Evolutionary conservation across 306 rosid species (phyloP).

Genomic region (Lathyrus sativus): DNA sequence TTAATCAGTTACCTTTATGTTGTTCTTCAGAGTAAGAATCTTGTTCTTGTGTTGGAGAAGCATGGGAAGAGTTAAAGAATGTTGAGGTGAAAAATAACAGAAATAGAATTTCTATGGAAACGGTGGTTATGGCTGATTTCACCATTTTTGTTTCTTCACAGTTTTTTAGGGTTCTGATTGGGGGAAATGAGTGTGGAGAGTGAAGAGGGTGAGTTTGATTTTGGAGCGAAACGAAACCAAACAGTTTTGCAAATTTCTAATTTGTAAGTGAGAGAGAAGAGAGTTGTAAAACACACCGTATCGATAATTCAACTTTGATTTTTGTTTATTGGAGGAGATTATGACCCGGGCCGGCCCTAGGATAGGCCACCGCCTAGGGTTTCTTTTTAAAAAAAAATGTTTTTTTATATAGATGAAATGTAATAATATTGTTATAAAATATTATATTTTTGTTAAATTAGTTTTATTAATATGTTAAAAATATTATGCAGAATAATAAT

Average conservation of each 20-base stretch:
- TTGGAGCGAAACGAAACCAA: slow-evolving; percentile 7
- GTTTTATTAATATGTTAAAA: too few species aligned
- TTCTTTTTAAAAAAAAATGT: too few species aligned
- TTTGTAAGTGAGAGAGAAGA: too few species aligned
- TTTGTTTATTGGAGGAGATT: too few species aligned
- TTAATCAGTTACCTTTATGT: not conserved
- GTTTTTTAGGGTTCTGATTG: not conserved
- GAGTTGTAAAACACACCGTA: not conserved
- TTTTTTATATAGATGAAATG: too few species aligned
- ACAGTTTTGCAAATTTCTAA: not conserved
- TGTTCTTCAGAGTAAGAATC: not conserved
- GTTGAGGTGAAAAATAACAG: not conserved
- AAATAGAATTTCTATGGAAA: not conserved
- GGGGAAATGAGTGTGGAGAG: slow-evolving; percentile 1
- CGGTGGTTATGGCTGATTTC: not conserved
- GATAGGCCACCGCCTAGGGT: too few species aligned
- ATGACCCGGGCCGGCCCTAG: too few species aligned
- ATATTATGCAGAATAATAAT: too few species aligned
- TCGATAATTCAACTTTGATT: not conserved
- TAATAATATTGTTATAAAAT: too few species aligned
- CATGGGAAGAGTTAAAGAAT: not conserved
- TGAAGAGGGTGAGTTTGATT: slow-evolving; percentile 3
- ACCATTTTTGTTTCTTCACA: not conserved
- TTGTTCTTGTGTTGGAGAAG: not conserved
- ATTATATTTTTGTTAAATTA: too few species aligned